Evolutionary conservation across 2,329 filamentous ascomycete species (phyloP), one percentile per base, ranked within the genome.

Genomic region (Blastomyces emzantsi): DNA sequence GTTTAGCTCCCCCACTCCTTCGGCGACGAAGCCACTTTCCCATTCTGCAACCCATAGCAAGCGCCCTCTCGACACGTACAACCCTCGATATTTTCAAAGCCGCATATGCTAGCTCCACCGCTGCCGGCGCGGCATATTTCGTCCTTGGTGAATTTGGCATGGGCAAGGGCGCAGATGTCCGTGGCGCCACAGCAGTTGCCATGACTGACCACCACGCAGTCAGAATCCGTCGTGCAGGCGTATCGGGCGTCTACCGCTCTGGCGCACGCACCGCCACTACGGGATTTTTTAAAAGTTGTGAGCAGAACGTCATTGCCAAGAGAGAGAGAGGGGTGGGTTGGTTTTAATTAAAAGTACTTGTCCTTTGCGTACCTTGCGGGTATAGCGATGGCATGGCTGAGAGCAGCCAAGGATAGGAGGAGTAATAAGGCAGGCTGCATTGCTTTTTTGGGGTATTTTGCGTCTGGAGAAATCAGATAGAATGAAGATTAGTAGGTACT

Each of bases 151-250:
- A 47, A 62, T 39, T 5, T 22, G 19, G 60, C 45, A 30, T 55
- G 28, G 47, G 60, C 28, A 30, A n/a, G 45, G 6, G 60, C 60
- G 39, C 60, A 62, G 9, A 25, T 15, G 7, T 17, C 5, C 8
- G 47, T 55, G 25, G 33, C 28, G 11, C 60, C 60, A 13, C 60
- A 62, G 60, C 60, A 62, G 25, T 55, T 62, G 49, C 60, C 49
- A 9, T 62, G 60, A 9, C 55, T 55, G 9, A 62, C 47, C 22
- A 62, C 17, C 19, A 33, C 47, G 30, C 60, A 62, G n/a, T 62
- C 47, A 11, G 36, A 36, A 33, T 52, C 49, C 2, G 9, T 22
- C 9, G 17, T 55, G 49, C 60, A 62, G 60, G 36, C 45, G 33
- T 62, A 62, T 15, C 60, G 60, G 25, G 28, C 43, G 49, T 62